Base-by-base conservation (phyloP, 1,284 basidiomycete species). In the Gymnopus androsaceus region DNA sequence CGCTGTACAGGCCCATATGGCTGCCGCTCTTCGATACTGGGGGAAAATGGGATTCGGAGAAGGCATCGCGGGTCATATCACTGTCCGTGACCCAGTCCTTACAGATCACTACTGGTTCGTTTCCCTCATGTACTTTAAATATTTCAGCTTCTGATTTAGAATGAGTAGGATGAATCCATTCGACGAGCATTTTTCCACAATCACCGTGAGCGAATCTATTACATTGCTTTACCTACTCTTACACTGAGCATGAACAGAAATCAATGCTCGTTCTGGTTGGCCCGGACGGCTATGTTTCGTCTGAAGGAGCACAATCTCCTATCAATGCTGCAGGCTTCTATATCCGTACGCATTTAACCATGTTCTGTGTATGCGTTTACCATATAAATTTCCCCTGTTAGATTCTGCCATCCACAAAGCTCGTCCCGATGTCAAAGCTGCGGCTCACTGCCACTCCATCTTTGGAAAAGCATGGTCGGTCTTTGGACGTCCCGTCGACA, bases 1-100 rank as follows among this genome's bases (percentile, higher is more conserved):
- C 8, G 8, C n/a, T n/a, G n/a, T 36, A 1, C 51, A 66, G 66
- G 64, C 57, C 33, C 66, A 68, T 52, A 59, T 68, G 63, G 67
- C 66, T 44, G 66, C 65, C 4, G 65, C 63, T 1, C 66, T 68
- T 49, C 63, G 65, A 2, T 68, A 61, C 30, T 59, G 57, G 75
- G 81, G 76, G 25, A 73, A 79, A 55, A 66, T 79, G 21, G 83
- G 83, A 2, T 84, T 77, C 61, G 83, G 82, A 53, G 84, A 87
- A 60, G 84, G 84, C 9, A 73, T 80, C n/a, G 78, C 82, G 4
- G 83, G 82, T 0, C 84, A 87, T 66, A 81, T 88, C 59, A 88
- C 85, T 19, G 80, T 85, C 46, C 75, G 83, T 57, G 79, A 63
- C 34, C 60, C 62, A 8, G 58, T 63, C n/a, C 42, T 63, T 33